Evolutionary conservation across 2,329 filamentous ascomycete species (phyloP).

Genomic region (Orbilia javanica): DNA sequence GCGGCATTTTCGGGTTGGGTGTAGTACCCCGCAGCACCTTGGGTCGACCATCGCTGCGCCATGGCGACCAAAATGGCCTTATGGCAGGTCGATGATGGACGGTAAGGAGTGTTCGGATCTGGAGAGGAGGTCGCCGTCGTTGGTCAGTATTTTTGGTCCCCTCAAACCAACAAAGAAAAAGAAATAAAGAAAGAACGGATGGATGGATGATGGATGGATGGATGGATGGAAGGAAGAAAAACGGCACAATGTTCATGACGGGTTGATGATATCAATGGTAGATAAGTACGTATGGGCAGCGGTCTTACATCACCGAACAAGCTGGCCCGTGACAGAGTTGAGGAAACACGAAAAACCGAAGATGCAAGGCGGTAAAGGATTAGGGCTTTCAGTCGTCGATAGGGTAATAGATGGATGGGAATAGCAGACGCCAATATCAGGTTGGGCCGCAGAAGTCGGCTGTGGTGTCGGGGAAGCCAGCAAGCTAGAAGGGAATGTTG

Average conservation of each 20-base stretch:
- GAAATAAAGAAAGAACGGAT: too few relatives aligned
- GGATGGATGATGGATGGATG: too few relatives aligned
- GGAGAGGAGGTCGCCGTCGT: constrained; percentile 15
- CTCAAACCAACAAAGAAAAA: not conserved
- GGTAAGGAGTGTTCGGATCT: constrained; percentile 12
- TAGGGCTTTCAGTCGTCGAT: not conserved
- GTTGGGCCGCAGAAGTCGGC: constrained; percentile 28
- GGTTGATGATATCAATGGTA: constrained; percentile 24
- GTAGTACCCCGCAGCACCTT: constrained; percentile 56
- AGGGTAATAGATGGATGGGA: not conserved
- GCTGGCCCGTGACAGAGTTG: not conserved
- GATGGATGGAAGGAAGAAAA: too few relatives aligned
- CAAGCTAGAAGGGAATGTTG: constrained; percentile 52
- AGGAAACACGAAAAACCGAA: not conserved
- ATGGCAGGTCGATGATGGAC: constrained; percentile 39
- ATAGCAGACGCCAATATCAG: constrained; percentile 8
- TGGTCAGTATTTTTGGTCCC: constrained; percentile 33
- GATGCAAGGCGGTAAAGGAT: not conserved
- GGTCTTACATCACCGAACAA: constrained; percentile 40
- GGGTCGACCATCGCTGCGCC: constrained; percentile 56
- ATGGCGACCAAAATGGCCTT: constrained; percentile 57
- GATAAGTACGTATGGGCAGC: constrained; percentile 10
- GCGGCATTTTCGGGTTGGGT: constrained; percentile 50
- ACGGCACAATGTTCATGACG: not conserved
- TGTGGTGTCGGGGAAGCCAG: constrained; percentile 38